Evolutionary conservation across 176 grass and related monocot species (phyloP).

Genomic region (Elymus sibiricus): DNA sequence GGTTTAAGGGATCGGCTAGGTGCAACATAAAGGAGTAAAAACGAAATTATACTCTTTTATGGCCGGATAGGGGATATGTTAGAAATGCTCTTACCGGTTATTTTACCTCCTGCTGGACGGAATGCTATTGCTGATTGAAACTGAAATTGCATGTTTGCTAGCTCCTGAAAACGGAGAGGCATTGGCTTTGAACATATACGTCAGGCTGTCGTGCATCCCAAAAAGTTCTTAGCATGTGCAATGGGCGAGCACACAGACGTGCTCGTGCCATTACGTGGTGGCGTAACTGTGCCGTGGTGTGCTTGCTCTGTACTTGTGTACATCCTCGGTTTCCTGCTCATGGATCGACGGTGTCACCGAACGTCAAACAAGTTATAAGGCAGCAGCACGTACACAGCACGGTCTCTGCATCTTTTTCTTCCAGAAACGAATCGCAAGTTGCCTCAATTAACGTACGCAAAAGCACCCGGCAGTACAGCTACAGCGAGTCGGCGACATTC

Average conservation of each 20-base stretch:
- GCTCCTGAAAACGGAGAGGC: background rate
- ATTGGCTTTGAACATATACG: background rate
- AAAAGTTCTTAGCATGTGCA: background rate
- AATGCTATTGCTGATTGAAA: background rate
- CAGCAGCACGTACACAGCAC: background rate
- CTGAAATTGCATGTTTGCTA: background rate
- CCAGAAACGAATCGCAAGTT: constrained; percentile 19
- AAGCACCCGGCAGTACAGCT: constrained; percentile 31
- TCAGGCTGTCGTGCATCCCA: background rate
- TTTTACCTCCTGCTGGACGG: background rate
- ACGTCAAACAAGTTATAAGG: background rate
- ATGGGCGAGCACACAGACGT: background rate
- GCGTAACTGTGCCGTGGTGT: background rate
- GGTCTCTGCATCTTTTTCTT: background rate
- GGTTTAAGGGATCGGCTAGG: no score
- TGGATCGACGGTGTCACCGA: background rate
- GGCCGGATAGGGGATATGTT: no score
- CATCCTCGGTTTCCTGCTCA: background rate
- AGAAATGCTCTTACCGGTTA: no score
- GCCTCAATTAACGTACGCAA: constrained; percentile 29
- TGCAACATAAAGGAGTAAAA: no score
- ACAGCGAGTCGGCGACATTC: constrained; percentile 13
- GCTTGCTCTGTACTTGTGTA: background rate
- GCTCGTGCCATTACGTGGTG: background rate
- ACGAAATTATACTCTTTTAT: no score